Base-by-base conservation (phyloP, 345 rosid species). In the Viola odorata region DNA sequence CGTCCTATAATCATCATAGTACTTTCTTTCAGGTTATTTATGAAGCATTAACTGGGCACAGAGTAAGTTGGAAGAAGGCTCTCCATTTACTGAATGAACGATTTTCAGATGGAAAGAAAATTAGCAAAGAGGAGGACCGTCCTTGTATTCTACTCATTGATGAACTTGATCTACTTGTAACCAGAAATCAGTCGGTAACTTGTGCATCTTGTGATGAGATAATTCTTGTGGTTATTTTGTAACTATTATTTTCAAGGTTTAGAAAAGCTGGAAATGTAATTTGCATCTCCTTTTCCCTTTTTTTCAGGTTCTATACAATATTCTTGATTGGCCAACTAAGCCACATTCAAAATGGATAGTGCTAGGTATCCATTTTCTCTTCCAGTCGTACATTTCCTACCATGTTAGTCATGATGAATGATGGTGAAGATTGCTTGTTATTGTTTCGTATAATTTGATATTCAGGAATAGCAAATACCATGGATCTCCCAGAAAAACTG, bases 401-500 rank as follows among this genome's bases (percentile, higher is more conserved):
- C 5, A 44, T 44, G 39, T 45, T 51, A 16, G 14, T n/a, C 38
- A 40, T 58, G 41, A 38, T 16, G 32, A 23, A 53, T 17, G 58
- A 42, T 47, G 12, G n/a, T 57, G 55, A 12, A 48, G 50, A 58
- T 56, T 55, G 14, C 39, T 57, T 41, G 40, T 32, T 39, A 5
- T 54, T 12, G 10, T 39, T 45, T 7, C 23, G 4, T 58, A 52
- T 55, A 38, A 57, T 44, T 41, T 52, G 53, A 5, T 41, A 62
- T 75, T 67, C 75, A 84, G 98, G 98, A 50, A 87, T 92, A 72
- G 96, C 98, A 65, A 92, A 92, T 73, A 92, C 98, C 17, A 92
- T 92, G 98, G 97, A 92, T 77, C 96, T 92, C 61, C 98, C 97
- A 53, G 98, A 92, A 78, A 92, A 87, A 84, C 65, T 92, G 70